These are phyloP conservation scores for Pseudocercospora musae DNA, from an alignment of 2,329 filamentous ascomycete species.

Conservation along the genomic window DNA sequence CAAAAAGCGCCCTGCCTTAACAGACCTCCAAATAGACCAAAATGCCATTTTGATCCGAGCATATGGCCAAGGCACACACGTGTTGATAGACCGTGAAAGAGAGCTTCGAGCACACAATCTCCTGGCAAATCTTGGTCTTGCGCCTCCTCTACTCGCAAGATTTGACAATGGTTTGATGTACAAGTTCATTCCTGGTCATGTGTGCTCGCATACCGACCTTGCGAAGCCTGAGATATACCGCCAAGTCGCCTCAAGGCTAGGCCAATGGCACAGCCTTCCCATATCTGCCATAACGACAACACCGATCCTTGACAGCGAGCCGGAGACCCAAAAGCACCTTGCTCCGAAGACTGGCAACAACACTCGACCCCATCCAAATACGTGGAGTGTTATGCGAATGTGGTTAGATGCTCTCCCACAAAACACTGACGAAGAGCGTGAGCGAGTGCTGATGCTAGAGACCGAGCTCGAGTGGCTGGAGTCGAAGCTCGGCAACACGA, in stretches of 20 bases:
- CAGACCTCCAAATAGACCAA: constrained; percentile 73
- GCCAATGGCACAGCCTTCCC: constrained; percentile 80
- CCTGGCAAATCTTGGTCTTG: constrained; percentile 76
- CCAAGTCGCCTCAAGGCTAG: constrained; percentile 78
- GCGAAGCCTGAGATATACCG: constrained; percentile 71
- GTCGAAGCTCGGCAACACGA: constrained; percentile 67
- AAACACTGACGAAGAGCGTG: constrained; percentile 64
- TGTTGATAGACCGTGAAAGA: constrained; percentile 93
- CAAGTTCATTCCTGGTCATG: constrained; percentile 77
- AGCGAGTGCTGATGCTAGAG: constrained; percentile 67
- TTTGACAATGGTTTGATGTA: constrained; percentile 97
- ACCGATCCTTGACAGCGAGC: constrained; percentile 24
- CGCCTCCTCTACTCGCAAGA: constrained; percentile 80
- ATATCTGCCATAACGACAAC: constrained; percentile 49
- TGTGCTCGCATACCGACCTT: constrained; percentile 77
- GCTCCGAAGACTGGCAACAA: constrained; percentile 25
- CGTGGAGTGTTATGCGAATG: constrained; percentile 94
- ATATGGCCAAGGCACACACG: constrained; percentile 89
- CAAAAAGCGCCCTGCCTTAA: constrained; percentile 65
- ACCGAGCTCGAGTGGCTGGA: constrained; percentile 66
- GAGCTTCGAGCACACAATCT: constrained; percentile 66
- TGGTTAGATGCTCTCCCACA: constrained; percentile 86
- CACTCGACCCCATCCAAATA: constrained; percentile 74
- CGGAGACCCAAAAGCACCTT: constrained; percentile 23
- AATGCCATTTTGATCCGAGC: constrained; percentile 87